These are phyloP conservation scores for Mortierella antarctica DNA, from an alignment of 192 early-diverging fungal species.

Conservation along the genomic window DNA sequence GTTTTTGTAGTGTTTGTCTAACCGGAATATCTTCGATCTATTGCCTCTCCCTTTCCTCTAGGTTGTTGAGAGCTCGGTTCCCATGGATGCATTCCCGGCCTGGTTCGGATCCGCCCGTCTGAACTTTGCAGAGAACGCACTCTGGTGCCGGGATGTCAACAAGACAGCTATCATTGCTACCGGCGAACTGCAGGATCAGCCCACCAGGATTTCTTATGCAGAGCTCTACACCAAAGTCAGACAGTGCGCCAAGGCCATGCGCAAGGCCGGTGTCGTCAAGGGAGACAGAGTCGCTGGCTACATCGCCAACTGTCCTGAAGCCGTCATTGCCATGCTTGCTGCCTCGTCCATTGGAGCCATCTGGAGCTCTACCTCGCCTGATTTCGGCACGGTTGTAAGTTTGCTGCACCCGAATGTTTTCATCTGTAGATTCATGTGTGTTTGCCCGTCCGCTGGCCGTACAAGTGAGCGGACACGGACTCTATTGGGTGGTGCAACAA, in stretches of 20 bases:
- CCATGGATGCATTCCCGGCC: slow-evolving; percentile 89
- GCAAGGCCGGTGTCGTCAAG: slow-evolving; percentile 70
- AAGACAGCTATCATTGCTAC: slow-evolving; percentile 68
- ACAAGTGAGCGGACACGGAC: slow-evolving; percentile 9
- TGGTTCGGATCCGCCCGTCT: slow-evolving; percentile 90
- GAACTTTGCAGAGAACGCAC: slow-evolving; percentile 94
- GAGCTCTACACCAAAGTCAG: slow-evolving; percentile 80
- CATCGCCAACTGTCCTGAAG: slow-evolving; percentile 87
- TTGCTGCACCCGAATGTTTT: background rate
- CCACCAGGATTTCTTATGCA: slow-evolving; percentile 68
- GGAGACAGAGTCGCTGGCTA: slow-evolving; percentile 93
- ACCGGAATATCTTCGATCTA: background rate
- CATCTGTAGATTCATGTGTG: background rate
- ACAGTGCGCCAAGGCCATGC: slow-evolving; percentile 78
- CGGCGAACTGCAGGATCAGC: slow-evolving; percentile 42
- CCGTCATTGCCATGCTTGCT: slow-evolving; percentile 84
- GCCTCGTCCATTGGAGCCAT: slow-evolving; percentile 87
- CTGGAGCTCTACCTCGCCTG: slow-evolving; percentile 95
- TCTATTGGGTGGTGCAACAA: slow-evolving; percentile 3
- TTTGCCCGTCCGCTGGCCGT: background rate
- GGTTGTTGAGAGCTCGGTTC: slow-evolving; percentile 75
- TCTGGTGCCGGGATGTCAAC: slow-evolving; percentile 62
- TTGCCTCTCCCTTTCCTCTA: slow-evolving; percentile 16
- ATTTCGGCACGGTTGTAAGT: slow-evolving; percentile 89
- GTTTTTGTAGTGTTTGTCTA: background rate